Base-by-base conservation (phyloP, 2,329 filamentous ascomycete genomes). In the Metarhizium humberi region DNA sequence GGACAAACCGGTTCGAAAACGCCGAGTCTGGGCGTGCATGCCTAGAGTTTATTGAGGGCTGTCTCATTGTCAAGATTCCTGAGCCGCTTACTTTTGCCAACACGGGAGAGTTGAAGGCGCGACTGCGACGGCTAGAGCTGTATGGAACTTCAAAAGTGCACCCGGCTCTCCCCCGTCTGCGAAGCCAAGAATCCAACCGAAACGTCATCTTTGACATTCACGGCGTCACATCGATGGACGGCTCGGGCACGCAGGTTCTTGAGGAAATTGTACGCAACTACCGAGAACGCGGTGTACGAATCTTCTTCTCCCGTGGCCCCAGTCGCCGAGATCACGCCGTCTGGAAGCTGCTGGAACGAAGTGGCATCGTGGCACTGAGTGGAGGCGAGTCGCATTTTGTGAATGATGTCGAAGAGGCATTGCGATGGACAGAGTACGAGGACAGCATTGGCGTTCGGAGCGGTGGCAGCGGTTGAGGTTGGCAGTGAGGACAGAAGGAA, bases 151-250 rank as follows among this genome's bases (percentile, higher is more conserved):
- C 78, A 49, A 77, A 81, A 53, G 90, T 89, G 0, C 94, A 97
- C 64, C 94, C 94, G 0, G 92, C 92, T 0, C 77, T 96, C 18
- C 94, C 94, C 0, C 81, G 88, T 3, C 78, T 95, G 14, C 81
- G 92, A 4, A 76, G 80, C 30, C 80, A 84, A n/a, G 87, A 92
- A 58, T 85, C 89, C 64, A 96, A 96, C 68, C 82, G 85, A 62
- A 96, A 96, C 66, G 79, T 99, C 69, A 91, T 99, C 59, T 97
- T 99, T 65, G 94, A 99, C 67, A 91, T 97, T 7, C 92, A 97
- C 63, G 94, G 94, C n/a, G 94, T 99, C 3, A 96, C 92, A 0
- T 88, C 87, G 32, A 85, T 99, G 63, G 94, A 99, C 67, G 94
- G 91, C 6, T 95, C 91, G 0, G 94, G 92, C 1, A 88, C 90